Conservation (phyloP, 176 grass and related monocot genomes). For the Eremochloa ophiuroides region DNA sequence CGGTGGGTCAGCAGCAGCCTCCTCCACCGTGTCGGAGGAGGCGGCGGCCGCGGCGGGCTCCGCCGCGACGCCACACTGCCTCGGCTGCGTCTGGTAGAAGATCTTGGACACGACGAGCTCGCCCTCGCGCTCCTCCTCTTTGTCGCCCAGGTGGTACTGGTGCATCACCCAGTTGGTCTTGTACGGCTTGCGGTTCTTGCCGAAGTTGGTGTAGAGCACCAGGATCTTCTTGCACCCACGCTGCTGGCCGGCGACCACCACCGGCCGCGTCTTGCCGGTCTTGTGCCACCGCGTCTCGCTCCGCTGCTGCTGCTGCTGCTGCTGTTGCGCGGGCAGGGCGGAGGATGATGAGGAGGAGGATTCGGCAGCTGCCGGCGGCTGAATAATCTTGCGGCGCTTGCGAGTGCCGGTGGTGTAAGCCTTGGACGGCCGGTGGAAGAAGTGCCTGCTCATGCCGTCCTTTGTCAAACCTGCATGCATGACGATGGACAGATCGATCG, state of each 20-base stretch:
- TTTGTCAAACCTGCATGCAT: slow-evolving; percentile 77
- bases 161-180: slow-evolving; percentile 99
- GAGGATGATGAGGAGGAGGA: neutral
- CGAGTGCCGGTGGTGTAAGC: slow-evolving; percentile 95
- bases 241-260: slow-evolving; percentile 56
- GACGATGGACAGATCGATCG: neutral
- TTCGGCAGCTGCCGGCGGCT: slow-evolving; percentile 17
- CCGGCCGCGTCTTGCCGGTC: slow-evolving; percentile 85
- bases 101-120: slow-evolving; percentile 97
- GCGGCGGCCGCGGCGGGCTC: neutral
- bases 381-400: slow-evolving; percentile 93
- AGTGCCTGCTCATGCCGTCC: slow-evolving; percentile 83
- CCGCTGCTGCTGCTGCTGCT: slow-evolving; percentile 22
- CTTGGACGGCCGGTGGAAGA: slow-evolving; percentile 92
- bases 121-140: slow-evolving; percentile 79
- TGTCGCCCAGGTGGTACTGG: slow-evolving; percentile 84
- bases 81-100: slow-evolving; percentile 93
- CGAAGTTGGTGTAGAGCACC: slow-evolving; percentile 93
- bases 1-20: neutral
- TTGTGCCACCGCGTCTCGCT: slow-evolving; percentile 98
- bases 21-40: neutral
- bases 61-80: slow-evolving; percentile 48
- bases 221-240: slow-evolving; percentile 96
- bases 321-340: neutral
- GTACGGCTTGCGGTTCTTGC: slow-evolving; percentile 68